Base-by-base conservation (phyloP, 1,139 yeast genomes). In the Groenewaldozyma sp. region DNA sequence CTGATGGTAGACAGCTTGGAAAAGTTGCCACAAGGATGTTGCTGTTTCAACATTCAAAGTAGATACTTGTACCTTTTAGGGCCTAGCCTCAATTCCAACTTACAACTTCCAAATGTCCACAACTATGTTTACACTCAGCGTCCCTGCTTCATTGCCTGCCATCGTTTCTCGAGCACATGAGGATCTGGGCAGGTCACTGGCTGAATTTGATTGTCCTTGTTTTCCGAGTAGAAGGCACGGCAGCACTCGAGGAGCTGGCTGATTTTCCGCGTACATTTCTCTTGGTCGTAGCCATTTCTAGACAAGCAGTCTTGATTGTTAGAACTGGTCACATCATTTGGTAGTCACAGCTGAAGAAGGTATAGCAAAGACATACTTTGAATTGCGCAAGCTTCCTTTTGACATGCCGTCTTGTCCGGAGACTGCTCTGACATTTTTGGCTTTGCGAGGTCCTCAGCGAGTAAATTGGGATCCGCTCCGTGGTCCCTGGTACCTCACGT, bases 351-450 rank as follows among this genome's bases (percentile, higher is more conserved):
- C 7, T 27, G 14, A 27, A 27, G n/a, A n/a, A n/a, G n/a, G n/a
- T n/a, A n/a, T n/a, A n/a, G n/a, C n/a, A n/a, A n/a, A 5, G 11
- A 29, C 33, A 16, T 18, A 29, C 33, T n/a, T 29, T 29, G 33
- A 16, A 29, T 17, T 16, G 33, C 33, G 18, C 33, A 29, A 13
- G 33, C 33, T n/a, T 29, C 33, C n/a, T 14, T 18, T 7, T 29
- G 33, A n/a, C 33, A 29, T 16, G 13, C 33, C 6, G 4, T 16
- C 33, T 29, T 29, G 33, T 9, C 7, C n/a, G 26, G n/a, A n/a
- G n/a, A n/a, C n/a, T n/a, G n/a, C n/a, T n/a, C n/a, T n/a, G n/a
- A n/a, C n/a, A n/a, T n/a, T n/a, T n/a, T n/a, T n/a, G n/a, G n/a
- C n/a, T n/a, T n/a, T n/a, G n/a, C n/a, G n/a, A n/a, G n/a, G n/a